Evolutionary conservation across 345 rosid genomes (phyloP).

Genomic region (Erucastrum elatum): DNA sequence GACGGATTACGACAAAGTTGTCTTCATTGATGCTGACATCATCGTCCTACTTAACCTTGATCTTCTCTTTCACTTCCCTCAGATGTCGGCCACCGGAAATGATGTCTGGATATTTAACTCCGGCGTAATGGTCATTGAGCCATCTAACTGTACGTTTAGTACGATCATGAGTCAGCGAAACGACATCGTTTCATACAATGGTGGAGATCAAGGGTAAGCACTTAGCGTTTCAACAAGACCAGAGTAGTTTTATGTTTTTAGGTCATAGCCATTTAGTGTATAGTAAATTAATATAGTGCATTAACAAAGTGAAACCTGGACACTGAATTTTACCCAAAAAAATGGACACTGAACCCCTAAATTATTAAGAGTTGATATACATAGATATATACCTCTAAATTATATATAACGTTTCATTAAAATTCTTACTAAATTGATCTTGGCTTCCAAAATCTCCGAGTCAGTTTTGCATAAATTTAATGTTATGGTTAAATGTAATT

Average conservation of each 20-base stretch:
- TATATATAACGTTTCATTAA: no score
- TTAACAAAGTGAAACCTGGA: no score
- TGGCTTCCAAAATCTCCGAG: no score
- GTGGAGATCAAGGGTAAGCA: conserved; percentile 81
- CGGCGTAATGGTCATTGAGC: conserved; percentile 91
- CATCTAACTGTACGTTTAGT: conserved; percentile 85
- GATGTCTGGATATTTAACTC: conserved; percentile 86
- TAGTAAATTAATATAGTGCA: no score
- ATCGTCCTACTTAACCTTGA: conserved; percentile 74
- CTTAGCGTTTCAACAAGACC: not conserved
- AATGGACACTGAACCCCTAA: no score
- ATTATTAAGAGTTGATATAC: no score
- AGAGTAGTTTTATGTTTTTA: not conserved
- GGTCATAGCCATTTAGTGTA: not conserved
- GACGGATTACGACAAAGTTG: conserved; percentile 77
- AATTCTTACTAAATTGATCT: no score
- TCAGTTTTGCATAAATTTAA: no score
- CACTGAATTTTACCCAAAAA: no score
- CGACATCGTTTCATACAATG: conserved; percentile 84
- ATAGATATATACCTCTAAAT: no score
- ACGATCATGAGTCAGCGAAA: conserved; percentile 57
- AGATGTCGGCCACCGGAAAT: conserved; percentile 88
- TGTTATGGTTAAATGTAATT: no score
- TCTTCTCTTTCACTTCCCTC: conserved; percentile 76
- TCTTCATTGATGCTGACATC: conserved; percentile 90